Base-by-base conservation (phyloP, 169 alveolate genomes). In the Plasmodium adleri region DNA sequence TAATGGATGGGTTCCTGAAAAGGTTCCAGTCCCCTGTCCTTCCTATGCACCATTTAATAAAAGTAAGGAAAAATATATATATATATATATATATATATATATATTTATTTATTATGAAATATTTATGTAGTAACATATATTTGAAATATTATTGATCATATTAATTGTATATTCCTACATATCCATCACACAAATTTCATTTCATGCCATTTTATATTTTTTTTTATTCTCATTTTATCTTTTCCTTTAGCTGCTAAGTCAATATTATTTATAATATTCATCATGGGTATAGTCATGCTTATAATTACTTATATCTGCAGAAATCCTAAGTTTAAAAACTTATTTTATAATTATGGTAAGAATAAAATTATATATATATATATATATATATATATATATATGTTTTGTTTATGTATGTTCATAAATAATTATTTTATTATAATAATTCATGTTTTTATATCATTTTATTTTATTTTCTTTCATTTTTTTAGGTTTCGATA, bases 1-100 rank as follows among this genome's bases (percentile, higher is more conserved):
- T 45, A 99, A 98, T 47, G 99, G 99, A 1, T 97, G 99, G 99
- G 88, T 67, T 32, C 99, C 99, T 32, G 93, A 88, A 68, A 92
- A 94, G 78, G 98, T 96, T 10, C 96, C 98, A 1, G 97, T 97
- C 22, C 98, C 99, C 5, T 97, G 99, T 63, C 99, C 99, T 0
- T 92, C 96, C 20, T 96, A 95, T 67, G 92, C 97, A 4, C 98
- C 98, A 7, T 94, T 94, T 39, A 89, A 95, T 43, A 91, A 87
- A 60, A 95, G 96, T 71, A 88, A 70, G 13, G 9, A 39, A 39
- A 13, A n/a, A 12, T 2, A 56, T 12, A 56, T 56, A 56, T 52
- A 12, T 52, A 52, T 52, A 52, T 47, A 47, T 47, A 20, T 20
- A 20, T 20, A 20, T 20, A 20, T 20, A 47, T 50, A 50, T 7